Percentiles rank a stretch among this genome's conserved stretches.
Conservation (phyloP, 1,139 yeast species). For the Scheffersomyces segobiensis region DNA sequence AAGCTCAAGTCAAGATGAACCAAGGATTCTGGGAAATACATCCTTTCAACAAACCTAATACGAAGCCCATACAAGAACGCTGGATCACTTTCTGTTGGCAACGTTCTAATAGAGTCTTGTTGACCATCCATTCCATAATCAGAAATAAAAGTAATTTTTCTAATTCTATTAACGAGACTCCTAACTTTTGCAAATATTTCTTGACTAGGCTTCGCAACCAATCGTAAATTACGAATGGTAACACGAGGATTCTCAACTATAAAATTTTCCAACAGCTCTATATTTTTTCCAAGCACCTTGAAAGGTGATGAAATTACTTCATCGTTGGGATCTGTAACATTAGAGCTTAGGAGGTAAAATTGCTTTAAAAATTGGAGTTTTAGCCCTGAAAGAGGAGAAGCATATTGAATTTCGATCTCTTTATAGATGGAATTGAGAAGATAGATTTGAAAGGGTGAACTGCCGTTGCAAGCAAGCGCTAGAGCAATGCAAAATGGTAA, state of each 20-base stretch:
- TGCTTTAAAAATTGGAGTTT: background rate
- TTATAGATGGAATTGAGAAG: background rate
- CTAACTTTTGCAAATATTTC: background rate
- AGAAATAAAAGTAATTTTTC: background rate
- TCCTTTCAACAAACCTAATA: background rate
- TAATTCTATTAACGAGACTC: background rate
- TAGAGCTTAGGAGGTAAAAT: background rate
- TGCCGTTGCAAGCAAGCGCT: background rate
- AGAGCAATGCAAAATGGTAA: background rate
- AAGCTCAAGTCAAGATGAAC: background rate
- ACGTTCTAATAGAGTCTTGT: background rate
- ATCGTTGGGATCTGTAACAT: background rate
- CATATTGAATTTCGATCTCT: background rate
- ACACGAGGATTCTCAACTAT: background rate
- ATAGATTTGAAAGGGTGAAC: background rate
- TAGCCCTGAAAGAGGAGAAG: background rate
- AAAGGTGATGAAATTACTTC: background rate
- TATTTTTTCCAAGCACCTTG: background rate
- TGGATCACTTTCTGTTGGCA: background rate
- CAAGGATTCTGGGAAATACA: background rate
- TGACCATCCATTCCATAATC: background rate
- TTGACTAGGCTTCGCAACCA: background rate
- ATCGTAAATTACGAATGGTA: background rate
- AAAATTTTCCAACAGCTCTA: background rate
- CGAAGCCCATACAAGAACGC: background rate